Conservation (phyloP, 768 basidiomycete species). For the Baorangia bicolor region DNA sequence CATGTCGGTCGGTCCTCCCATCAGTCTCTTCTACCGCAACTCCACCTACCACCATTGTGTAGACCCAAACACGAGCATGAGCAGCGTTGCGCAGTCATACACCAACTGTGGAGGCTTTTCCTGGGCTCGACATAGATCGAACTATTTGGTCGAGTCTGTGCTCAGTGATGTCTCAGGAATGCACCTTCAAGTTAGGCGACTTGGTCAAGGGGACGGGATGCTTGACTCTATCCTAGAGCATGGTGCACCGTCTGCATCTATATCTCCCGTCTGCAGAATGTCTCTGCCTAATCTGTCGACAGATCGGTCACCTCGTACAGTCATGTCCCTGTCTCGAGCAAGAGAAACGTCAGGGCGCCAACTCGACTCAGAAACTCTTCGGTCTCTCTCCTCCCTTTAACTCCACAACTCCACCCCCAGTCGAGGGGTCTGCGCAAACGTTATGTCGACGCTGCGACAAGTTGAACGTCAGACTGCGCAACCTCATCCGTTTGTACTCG, state of each 20-base stretch:
- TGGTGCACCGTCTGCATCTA: slow-evolving; percentile 55
- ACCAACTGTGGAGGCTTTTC: slow-evolving; percentile 55
- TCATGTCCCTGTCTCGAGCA: too few relatives aligned
- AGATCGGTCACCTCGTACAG: too few relatives aligned
- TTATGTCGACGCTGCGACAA: too few relatives aligned
- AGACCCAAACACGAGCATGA: slow-evolving; percentile 58
- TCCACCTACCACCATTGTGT: slow-evolving; percentile 50
- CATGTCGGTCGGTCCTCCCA: slow-evolving; percentile 60
- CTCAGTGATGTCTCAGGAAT: slow-evolving; percentile 60
- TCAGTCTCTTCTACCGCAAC: slow-evolving; percentile 72
- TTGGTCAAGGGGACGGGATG: slow-evolving; percentile 86
- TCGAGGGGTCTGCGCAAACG: too few relatives aligned
- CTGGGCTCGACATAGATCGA: slow-evolving; percentile 58
- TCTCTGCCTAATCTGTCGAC: too few relatives aligned
- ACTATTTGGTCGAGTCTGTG: slow-evolving; percentile 62
- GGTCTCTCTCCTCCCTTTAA: too few relatives aligned
- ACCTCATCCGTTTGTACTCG: too few relatives aligned
- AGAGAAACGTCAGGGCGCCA: too few relatives aligned
- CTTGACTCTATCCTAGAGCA: slow-evolving; percentile 58
- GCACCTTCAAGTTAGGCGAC: slow-evolving; percentile 62
- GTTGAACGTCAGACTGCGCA: too few relatives aligned
- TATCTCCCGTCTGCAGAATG: too few relatives aligned
- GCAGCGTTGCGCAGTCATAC: slow-evolving; percentile 57
- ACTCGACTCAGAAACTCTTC: too few relatives aligned
- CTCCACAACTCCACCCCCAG: too few relatives aligned